phyloP scores from a whole-genome alignment of 164 flowering plant genomes.

The Sextonia rubra region DNA sequence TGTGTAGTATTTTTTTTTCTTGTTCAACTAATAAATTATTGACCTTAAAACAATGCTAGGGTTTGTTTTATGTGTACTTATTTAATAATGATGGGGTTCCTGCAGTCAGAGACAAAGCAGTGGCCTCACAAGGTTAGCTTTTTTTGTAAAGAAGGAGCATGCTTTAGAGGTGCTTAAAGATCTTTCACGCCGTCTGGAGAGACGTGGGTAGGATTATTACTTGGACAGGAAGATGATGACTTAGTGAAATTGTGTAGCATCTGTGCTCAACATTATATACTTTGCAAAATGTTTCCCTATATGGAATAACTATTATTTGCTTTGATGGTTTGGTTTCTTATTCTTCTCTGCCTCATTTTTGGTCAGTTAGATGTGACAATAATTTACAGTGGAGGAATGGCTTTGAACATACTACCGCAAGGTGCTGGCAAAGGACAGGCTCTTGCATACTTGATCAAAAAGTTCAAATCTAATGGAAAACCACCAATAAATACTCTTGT shows the following conservation, averaged over 20 bases:
- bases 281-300: too few relatives aligned
- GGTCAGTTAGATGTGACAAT: conserved; percentile 67
- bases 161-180: conserved; percentile 63
- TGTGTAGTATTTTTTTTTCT: too few relatives aligned
- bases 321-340: background rate
- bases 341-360: conserved; percentile 5
- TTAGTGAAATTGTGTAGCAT: too few relatives aligned
- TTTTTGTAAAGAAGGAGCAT: conserved; percentile 65
- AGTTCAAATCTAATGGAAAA: conserved; percentile 49
- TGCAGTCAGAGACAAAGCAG: conserved; percentile 87
- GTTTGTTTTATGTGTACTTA: too few relatives aligned
- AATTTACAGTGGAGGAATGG: conserved; percentile 80
- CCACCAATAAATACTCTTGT: too few relatives aligned
- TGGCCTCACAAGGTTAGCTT: conserved; percentile 95
- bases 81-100: conserved; percentile 1
- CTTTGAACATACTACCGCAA: conserved; percentile 69
- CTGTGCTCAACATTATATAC: too few relatives aligned
- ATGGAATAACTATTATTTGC: too few relatives aligned
- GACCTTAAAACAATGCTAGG: too few relatives aligned
- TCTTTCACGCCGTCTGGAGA: too few relatives aligned
- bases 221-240: too few relatives aligned
- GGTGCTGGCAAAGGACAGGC: conserved; percentile 95
- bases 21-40: too few relatives aligned
- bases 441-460: conserved; percentile 70
- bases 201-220: too few relatives aligned